Base-by-base conservation (phyloP, 2,329 filamentous ascomycete genomes). In the Phialemoniopsis sp. region DNA sequence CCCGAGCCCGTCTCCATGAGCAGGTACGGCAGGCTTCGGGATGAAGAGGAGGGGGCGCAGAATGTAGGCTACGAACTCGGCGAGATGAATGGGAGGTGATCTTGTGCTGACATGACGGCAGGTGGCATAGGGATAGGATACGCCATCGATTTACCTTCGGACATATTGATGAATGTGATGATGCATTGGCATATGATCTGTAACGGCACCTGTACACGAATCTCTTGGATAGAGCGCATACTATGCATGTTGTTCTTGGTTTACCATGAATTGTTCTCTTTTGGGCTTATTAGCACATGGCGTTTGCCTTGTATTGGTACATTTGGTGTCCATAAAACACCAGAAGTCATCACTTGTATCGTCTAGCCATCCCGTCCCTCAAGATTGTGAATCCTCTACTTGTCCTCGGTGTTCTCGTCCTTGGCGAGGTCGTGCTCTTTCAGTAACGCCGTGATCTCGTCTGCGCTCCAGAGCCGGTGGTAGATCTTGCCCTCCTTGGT, bases 371-470 rank as follows among this genome's bases (percentile, higher is more conserved):
- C 10, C 10, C 21, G 6, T 26, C 21, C 21, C 21, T 26, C 21
- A 6, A 26, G 21, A 6, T 26, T 10, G 6, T 10, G 10, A 26
- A 10, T 10, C 39, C 42, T 42, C 48, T 71, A 81, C 59, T 78
- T 79, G 49, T 82, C 82, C 58, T 89, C 82, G 13, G 78, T 63
- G 48, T 80, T 80, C 59, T 91, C 87, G 50, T 82, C 79, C 76
- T 95, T 97, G 45, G 89, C 91, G 62, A 98, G 68, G 53, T 91
- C 91, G 57, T 98, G 90, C 73, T 97, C 89, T 76, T 90, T 95
- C 56, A 98, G 72, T 63, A 98, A 72, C 37, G 85, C 82, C 60
- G 89, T 91, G 57, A 98, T 98, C 73, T 97, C 93, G 50, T 98
- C 91, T 33, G 90, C 91, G 55, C 82, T 87, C 93, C 93, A 98